phyloP scores from a whole-genome alignment of 371 early-diverging fungal species.

The Zancudomyces culisetae region DNA sequence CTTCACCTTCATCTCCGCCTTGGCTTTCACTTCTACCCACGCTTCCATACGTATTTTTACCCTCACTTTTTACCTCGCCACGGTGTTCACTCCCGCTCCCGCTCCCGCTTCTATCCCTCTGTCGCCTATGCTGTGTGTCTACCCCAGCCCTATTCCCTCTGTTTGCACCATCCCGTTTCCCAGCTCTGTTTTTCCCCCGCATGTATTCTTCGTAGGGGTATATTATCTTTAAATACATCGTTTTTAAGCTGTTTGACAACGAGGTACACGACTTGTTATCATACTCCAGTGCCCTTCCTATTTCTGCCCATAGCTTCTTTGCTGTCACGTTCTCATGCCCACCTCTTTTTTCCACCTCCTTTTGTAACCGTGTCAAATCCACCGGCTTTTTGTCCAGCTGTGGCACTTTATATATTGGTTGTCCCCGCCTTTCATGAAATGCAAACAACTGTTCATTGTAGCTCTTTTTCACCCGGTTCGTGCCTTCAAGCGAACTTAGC shows the following conservation, averaged over 20 bases:
- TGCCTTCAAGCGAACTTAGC: slow-evolving; percentile 80
- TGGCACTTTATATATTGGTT: slow-evolving; percentile 52
- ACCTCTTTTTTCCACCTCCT: slow-evolving; percentile 60
- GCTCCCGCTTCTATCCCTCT: no score
- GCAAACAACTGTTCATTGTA: slow-evolving; percentile 76
- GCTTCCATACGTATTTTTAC: background rate
- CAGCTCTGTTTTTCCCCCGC: slow-evolving; percentile 5
- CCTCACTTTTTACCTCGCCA: background rate
- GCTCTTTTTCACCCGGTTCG: slow-evolving; percentile 65
- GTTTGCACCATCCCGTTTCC: background rate
- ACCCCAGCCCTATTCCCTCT: no score
- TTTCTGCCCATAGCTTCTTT: slow-evolving; percentile 76
- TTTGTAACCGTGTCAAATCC: slow-evolving; percentile 63
- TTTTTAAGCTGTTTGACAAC: slow-evolving; percentile 66
- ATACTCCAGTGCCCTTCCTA: slow-evolving; percentile 58
- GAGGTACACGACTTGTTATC: slow-evolving; percentile 57
- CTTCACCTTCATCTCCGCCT: background rate
- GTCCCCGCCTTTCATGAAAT: slow-evolving; percentile 65
- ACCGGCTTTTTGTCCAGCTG: slow-evolving; percentile 66
- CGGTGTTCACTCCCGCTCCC: no score
- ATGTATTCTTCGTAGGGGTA: slow-evolving; percentile 72
- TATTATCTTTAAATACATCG: slow-evolving; percentile 53
- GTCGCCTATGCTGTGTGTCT: no score
- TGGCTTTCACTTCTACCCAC: background rate
- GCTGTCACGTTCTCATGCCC: slow-evolving; percentile 59